phyloP scores from a whole-genome alignment of 2,329 filamentous ascomycete genomes.

The Seiridium cupressi region DNA sequence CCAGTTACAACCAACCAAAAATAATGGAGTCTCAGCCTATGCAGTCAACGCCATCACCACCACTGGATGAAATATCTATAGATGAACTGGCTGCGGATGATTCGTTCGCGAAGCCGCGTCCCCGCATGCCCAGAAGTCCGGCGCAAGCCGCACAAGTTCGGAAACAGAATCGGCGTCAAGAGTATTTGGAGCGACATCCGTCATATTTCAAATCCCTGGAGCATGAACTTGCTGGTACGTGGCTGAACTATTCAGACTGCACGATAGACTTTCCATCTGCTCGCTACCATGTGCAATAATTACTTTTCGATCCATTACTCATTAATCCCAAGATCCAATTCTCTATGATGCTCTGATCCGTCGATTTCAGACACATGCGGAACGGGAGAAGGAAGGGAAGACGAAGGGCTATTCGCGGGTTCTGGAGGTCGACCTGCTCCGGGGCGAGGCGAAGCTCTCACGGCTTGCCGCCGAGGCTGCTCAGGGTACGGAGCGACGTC shows the following conservation, averaged over 20 bases:
- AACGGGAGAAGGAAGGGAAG: conserved; percentile 72
- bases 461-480: conserved; percentile 39
- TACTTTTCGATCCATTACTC: neutral
- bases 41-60: neutral
- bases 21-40: neutral
- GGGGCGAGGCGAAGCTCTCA: conserved; percentile 73
- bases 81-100: neutral
- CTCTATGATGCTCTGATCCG: conserved; percentile 81
- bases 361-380: conserved; percentile 69
- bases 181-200: conserved; percentile 71
- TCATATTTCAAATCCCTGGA: conserved; percentile 64
- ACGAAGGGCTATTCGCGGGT: conserved; percentile 76
- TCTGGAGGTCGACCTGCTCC: conserved; percentile 73
- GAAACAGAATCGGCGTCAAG: conserved; percentile 73
- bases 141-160: conserved; percentile 46
- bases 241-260: neutral
- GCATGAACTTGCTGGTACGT: conserved; percentile 53
- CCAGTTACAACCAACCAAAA: neutral
- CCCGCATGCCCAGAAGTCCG: conserved; percentile 41
- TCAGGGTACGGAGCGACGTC: neutral
- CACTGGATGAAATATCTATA: neutral
- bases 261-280: neutral
- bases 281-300: neutral
- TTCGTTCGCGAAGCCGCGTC: conserved; percentile 36
- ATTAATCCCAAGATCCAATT: conserved; percentile 58